These are phyloP conservation scores for Trametes maxima DNA, from an alignment of 768 basidiomycete genomes.

Conservation along the genomic window DNA sequence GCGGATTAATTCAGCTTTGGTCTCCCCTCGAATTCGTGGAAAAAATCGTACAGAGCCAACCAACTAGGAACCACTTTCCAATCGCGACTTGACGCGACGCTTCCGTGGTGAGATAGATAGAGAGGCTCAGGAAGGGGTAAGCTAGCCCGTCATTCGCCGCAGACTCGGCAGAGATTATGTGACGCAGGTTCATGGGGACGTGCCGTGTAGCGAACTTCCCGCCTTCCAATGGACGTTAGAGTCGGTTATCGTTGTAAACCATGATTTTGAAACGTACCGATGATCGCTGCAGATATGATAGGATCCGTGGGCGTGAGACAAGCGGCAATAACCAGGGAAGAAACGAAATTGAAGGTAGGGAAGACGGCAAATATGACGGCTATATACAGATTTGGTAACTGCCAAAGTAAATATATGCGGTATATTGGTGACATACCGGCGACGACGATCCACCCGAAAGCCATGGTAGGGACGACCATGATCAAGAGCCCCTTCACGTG, in stretches of 20 bases:
- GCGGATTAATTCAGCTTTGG: neutral
- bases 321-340: slow-evolving; percentile 83
- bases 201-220: slow-evolving; percentile 71
- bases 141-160: slow-evolving; percentile 96
- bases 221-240: slow-evolving; percentile 41
- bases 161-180: slow-evolving; percentile 83
- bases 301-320: slow-evolving; percentile 95
- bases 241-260: neutral
- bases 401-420: neutral
- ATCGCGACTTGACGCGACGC: slow-evolving; percentile 62
- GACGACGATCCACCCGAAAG: slow-evolving; percentile 79
- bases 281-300: slow-evolving; percentile 84
- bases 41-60: slow-evolving; percentile 68
- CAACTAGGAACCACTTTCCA: slow-evolving; percentile 83
- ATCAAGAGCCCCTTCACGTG: slow-evolving; percentile 71
- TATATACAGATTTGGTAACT: slow-evolving; percentile 30
- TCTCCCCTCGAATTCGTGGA: too few relatives aligned
- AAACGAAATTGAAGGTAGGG: slow-evolving; percentile 68
- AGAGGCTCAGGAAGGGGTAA: slow-evolving; percentile 87
- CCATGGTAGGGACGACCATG: slow-evolving; percentile 85
- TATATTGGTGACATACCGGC: slow-evolving; percentile 47
- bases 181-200: slow-evolving; percentile 76
- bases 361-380: slow-evolving; percentile 73
- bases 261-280: slow-evolving; percentile 42
- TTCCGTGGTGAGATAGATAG: slow-evolving; percentile 85